phyloP scores from a whole-genome alignment of 352 stramenopile genomes.

The Globisporangium heterothallicum region DNA sequence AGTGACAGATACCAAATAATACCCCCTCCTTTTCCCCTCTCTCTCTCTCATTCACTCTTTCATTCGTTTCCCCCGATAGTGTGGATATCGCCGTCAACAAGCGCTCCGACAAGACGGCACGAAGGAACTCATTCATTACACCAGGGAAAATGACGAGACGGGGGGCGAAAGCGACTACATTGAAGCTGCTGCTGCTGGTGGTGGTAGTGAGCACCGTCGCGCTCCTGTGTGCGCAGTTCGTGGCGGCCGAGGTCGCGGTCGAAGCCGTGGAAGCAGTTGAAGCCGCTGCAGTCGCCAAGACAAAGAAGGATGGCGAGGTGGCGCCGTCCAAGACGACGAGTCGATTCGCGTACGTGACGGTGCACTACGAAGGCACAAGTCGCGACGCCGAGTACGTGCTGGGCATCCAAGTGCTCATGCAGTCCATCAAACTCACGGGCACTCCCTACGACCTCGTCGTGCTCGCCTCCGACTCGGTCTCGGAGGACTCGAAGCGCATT shows the following conservation, averaged over 20 bases:
- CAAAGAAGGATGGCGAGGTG: constrained; percentile 12
- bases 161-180: too few species aligned
- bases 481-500: constrained; percentile 59
- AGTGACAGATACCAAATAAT: too few species aligned
- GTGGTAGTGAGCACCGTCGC: constrained; percentile 9
- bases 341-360: constrained; percentile 81
- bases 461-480: constrained; percentile 80
- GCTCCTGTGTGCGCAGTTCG: too few species aligned
- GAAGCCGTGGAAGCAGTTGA: constrained; percentile 9
- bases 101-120: too few species aligned
- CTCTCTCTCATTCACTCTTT: too few species aligned
- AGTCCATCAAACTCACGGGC: constrained; percentile 81
- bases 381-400: constrained; percentile 83
- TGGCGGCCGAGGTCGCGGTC: too few species aligned
- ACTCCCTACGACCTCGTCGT: constrained; percentile 84
- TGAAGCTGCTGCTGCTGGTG: constrained; percentile 20
- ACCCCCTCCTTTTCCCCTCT: too few species aligned
- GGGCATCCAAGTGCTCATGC: constrained; percentile 79
- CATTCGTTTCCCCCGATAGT: not conserved
- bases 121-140: too few species aligned
- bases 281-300: constrained; percentile 7
- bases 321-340: constrained; percentile 23
- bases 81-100: not conserved
- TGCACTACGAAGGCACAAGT: constrained; percentile 82
- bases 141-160: too few species aligned